Percentiles rank a stretch among this genome's conserved stretches.
phyloP scores from a whole-genome alignment of 2,329 filamentous ascomycete species.

The Penicillium sp. region DNA sequence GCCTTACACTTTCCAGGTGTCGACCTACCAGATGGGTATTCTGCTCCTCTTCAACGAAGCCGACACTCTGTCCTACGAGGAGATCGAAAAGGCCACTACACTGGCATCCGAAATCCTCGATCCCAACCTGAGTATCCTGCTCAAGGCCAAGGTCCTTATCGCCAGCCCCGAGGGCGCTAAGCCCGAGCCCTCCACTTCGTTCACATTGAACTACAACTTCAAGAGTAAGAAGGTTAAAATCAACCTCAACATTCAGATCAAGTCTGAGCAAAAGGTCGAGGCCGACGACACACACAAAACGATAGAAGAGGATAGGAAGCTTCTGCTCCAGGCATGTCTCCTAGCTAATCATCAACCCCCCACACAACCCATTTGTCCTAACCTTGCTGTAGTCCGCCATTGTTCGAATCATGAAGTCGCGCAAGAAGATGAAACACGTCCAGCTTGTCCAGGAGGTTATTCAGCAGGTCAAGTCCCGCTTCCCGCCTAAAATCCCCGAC shows the following conservation, averaged over 20 bases:
- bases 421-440: conserved; percentile 97
- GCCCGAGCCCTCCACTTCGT: conserved; percentile 72
- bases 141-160: conserved; percentile 87
- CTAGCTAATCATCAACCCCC: conserved; percentile 14
- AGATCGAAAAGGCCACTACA: conserved; percentile 78
- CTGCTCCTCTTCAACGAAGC: conserved; percentile 91
- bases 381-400: conserved; percentile 73
- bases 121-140: conserved; percentile 76
- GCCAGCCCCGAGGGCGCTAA: conserved; percentile 71
- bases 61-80: conserved; percentile 80
- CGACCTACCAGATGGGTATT: conserved; percentile 96
- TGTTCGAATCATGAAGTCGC: conserved; percentile 98
- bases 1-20: conserved; percentile 95
- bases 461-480: conserved; percentile 87
- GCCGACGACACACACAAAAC: conserved; percentile 98
- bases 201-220: conserved; percentile 88
- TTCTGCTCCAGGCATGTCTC: conserved; percentile 84
- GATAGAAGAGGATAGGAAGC: conserved; percentile 95
- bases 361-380: conserved; percentile 8
- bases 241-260: conserved; percentile 91
- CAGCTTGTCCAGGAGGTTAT: conserved; percentile 94
- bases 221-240: conserved; percentile 98
- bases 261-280: conserved; percentile 94
- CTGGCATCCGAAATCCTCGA: conserved; percentile 81
- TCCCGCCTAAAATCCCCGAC: conserved; percentile 86